Conservation (phyloP, 305 asterid genomes). For the Nicotiana rustica region DNA sequence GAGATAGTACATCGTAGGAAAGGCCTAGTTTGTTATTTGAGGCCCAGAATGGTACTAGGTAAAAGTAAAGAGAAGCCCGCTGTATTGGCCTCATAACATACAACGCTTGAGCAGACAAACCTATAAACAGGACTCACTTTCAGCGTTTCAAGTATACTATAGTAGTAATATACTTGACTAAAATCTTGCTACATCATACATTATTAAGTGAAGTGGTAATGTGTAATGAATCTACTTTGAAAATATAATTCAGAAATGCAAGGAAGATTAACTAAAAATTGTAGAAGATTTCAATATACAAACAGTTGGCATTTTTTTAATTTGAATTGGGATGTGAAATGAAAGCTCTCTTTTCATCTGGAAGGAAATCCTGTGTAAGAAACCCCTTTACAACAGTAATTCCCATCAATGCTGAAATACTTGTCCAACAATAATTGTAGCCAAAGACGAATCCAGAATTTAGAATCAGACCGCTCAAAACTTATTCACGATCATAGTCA, state of each 20-base stretch:
- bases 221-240: not conserved
- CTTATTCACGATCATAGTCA: not conserved
- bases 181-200: no score
- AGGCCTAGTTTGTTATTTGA: not conserved
- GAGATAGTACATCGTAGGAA: not conserved
- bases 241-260: no score
- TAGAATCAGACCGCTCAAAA: not conserved
- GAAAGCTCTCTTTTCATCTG: not conserved
- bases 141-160: not conserved
- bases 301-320: not conserved
- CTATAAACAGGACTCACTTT: no score
- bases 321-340: not conserved
- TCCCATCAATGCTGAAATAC: no score
- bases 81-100: not conserved
- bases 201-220: not conserved
- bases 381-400: not conserved
- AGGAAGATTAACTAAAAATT: not conserved
- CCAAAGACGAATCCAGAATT: no score
- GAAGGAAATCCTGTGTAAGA: not conserved
- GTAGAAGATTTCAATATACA: not conserved
- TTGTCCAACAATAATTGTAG: not conserved
- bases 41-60: not conserved
- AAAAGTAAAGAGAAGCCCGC: not conserved
- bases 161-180: not conserved
- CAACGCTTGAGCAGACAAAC: no score